Base-by-base conservation (phyloP, 331 rosid species). In the Pyracantha coccinea region DNA sequence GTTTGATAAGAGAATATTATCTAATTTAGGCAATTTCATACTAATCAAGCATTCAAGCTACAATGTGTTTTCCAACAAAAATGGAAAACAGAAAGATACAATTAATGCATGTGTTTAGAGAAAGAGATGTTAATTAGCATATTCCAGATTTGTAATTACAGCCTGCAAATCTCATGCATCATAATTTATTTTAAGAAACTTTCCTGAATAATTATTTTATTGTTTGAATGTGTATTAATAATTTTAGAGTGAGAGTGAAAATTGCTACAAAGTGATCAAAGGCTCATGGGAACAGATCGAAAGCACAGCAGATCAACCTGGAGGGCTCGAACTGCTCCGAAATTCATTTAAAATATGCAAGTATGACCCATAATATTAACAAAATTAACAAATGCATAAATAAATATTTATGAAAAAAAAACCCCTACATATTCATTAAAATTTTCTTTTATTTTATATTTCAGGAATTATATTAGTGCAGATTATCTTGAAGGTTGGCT, bases 181-280 rank as follows among this genome's bases (percentile, higher is more conserved):
- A 6, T 31, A 52, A 70, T 32, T 31, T 44, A 3, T 28, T 17
- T 27, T 19, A n/a, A 20, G n/a, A 19, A 4, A 4, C 20, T 19
- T 27, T 19, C 6, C 29, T 52, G n/a, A 52, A 11, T 69, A 69
- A n/a, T 27, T 32, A 54, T 35, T 15, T 15, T 35, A 58, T 35
- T 72, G 7, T 41, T 59, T 38, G 57, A 23, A 35, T 41, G 58
- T 38, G 58, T 28, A 47, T 23, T 53, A 10, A 38, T 38, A 38
- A 38, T 38, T 38, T 38, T 38, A 89, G 98, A 87, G 92, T 72
- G 95, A 82, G 78, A 89, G 98, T n/a, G 91, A 93, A 68, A 87
- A 77, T 54, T 91, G 98, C 73, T 91, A 93, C 87, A 82, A 77
- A 53, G 93, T 88, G 79, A 50, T 93, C 60, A 93, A 93, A 41